These are phyloP conservation scores for Oxalis stricta DNA, from an alignment of 441 rosid genomes.

Conservation along the genomic window DNA sequence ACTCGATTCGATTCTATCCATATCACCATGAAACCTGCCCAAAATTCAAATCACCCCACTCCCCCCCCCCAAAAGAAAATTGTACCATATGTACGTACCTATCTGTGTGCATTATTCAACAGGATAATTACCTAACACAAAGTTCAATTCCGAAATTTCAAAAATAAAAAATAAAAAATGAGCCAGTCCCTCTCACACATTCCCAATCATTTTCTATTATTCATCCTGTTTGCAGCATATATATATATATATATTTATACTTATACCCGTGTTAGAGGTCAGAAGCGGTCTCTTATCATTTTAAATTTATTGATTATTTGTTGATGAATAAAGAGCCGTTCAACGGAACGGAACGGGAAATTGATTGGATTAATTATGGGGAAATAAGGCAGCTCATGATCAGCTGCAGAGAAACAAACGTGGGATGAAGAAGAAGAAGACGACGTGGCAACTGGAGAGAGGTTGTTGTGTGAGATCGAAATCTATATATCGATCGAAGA, in stretches of 20 bases:
- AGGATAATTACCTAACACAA: conserved; percentile 8
- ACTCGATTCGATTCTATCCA: no score
- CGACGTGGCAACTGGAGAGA: not conserved
- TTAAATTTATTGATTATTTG: conserved; percentile 23
- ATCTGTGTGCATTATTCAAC: conserved; percentile 10
- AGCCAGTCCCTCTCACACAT: not conserved
- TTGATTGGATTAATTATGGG: conserved; percentile 11
- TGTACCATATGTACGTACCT: conserved; percentile 14
- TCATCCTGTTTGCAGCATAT: not conserved
- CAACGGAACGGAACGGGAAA: conserved; percentile 10
- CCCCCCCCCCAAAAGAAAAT: not conserved
- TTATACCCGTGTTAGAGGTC: not conserved
- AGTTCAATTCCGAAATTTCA: not conserved
- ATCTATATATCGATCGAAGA: no score
- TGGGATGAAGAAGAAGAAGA: conserved; percentile 4
- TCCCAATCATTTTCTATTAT: not conserved
- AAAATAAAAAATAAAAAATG: no score
- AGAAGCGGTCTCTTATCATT: not conserved
- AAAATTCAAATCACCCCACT: no score
- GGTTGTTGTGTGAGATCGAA: no score
- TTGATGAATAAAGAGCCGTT: conserved; percentile 26
- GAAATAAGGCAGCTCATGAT: conserved; percentile 16
- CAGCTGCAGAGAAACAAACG: not conserved
- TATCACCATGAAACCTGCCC: no score
- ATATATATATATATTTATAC: not conserved